Evolutionary conservation across 257 asterid genomes (phyloP).

Genomic region (Nicotiana tomentosiformis): DNA sequence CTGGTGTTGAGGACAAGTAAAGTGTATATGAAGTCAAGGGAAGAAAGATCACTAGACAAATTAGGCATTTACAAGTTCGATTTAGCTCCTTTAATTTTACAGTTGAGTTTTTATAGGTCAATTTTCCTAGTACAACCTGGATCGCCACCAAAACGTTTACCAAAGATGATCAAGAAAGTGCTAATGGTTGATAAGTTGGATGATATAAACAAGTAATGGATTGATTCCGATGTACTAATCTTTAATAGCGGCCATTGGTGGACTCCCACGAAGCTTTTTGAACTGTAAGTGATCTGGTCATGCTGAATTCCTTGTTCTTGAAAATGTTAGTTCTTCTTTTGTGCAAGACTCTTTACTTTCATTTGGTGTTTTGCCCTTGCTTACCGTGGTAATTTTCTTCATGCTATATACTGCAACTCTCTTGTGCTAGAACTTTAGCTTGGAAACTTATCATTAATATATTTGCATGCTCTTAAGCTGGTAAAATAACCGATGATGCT

Average conservation of each 20-base stretch:
- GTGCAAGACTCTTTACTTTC: not conserved
- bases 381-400: not conserved
- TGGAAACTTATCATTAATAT: not conserved
- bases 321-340: not conserved
- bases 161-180: conserved; percentile 69
- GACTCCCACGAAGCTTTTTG: conserved; percentile 72
- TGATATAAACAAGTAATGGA: conserved; percentile 68
- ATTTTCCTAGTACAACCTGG: conserved; percentile 80
- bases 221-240: conserved; percentile 71
- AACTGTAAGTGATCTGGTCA: conserved; percentile 50
- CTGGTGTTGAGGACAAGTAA: conserved; percentile 59
- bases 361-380: not conserved
- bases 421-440: not conserved
- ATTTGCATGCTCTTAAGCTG: not conserved
- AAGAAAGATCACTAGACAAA: conserved; percentile 70
- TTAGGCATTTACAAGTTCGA: conserved; percentile 59
- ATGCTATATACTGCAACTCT: not conserved
- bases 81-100: conserved; percentile 46
- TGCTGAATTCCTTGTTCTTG: not conserved
- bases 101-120: conserved; percentile 78
- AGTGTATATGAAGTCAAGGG: conserved; percentile 80
- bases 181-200: conserved; percentile 68
- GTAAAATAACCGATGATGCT: not conserved
- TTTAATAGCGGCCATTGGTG: conserved; percentile 97
- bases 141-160: conserved; percentile 54